Evolutionary conservation across 441 rosid genomes (phyloP).

Genomic region (Melastoma candidum): DNA sequence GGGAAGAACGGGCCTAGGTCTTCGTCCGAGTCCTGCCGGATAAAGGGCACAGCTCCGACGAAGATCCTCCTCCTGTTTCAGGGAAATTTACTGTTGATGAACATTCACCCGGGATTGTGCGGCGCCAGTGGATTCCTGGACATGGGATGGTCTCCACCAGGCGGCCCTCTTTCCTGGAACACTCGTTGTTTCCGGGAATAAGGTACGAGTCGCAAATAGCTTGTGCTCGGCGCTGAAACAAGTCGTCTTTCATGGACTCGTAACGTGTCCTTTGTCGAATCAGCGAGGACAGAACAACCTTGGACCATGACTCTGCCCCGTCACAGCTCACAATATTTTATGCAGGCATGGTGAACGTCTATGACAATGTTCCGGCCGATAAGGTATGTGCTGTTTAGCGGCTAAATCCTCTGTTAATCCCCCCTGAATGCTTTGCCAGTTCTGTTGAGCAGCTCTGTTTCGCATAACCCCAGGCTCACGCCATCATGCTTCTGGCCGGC

Average conservation of each 20-base stretch:
- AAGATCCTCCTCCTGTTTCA: too few relatives aligned
- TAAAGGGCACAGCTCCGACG: too few relatives aligned
- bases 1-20: too few relatives aligned
- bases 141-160: slow-evolving; percentile 2
- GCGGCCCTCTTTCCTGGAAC: slow-evolving; percentile 21
- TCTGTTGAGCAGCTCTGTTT: not conserved
- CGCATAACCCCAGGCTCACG: slow-evolving; percentile 19
- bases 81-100: too few relatives aligned
- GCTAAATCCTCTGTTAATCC: not conserved
- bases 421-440: not conserved
- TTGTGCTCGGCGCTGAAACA: not conserved
- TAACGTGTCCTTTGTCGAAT: not conserved
- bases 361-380: slow-evolving; percentile 25
- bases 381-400: slow-evolving; percentile 22
- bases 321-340: slow-evolving; percentile 36
- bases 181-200: slow-evolving; percentile 13
- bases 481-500: slow-evolving; percentile 28
- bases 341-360: slow-evolving; percentile 28
- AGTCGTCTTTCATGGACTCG: not conserved
- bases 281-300: slow-evolving; percentile 10
- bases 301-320: slow-evolving; percentile 9
- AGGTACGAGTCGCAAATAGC: slow-evolving; percentile 10
- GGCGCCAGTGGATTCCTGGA: too few relatives aligned
- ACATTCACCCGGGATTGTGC: too few relatives aligned
- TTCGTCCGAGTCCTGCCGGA: too few relatives aligned